Evolutionary conservation across 345 rosid species (phyloP), one percentile per base, ranked within the genome.

Genomic region (Barbarea vulgaris): DNA sequence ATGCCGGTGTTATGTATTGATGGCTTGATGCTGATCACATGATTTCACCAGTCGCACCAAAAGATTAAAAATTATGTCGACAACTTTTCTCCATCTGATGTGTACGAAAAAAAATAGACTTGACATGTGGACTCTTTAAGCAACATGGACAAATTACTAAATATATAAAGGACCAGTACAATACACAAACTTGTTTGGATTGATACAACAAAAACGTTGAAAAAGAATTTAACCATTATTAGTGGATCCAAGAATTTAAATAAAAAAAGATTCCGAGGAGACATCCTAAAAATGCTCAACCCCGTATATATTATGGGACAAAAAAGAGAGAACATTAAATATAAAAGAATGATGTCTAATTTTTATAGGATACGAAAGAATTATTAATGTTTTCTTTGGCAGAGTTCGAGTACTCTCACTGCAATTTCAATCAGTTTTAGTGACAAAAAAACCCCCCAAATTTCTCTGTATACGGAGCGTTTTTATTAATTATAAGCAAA

Each of bases 111-210:
- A 58, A 61, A 30, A 15, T 12, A 18, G 51, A 48, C 47, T 47
- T 60, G 64, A 50, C 68, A 48, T 72, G 68, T 36, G 17, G 60
- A 61, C 52, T 36, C 39, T 60, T 50, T 24, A 34, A 15, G 51
- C 68, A 34, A 71, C 24, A n/a, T 60, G 21, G 57, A 44, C 15
- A 21, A 9, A 5, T 6, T 5, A 9, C 15, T 7, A 37, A 54
- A 52, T 52, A 12, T 10, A 5, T 52, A 10, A 10, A 50, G 31
- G 56, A 4, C 13, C 13, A 10, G n/a, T 21, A 21, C 48, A 41
- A 5, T 51, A 51, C 55, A 9, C n/a, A n/a, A n/a, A 22, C 30
- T 51, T 51, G 30, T 51, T 51, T 22, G 28, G 28, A 22, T 10
- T 24, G 27, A 22, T 51, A 50, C 54, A 50, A 21, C 12, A 50